Conservation (phyloP, 345 rosid species). For the Syzygium grande region DNA sequence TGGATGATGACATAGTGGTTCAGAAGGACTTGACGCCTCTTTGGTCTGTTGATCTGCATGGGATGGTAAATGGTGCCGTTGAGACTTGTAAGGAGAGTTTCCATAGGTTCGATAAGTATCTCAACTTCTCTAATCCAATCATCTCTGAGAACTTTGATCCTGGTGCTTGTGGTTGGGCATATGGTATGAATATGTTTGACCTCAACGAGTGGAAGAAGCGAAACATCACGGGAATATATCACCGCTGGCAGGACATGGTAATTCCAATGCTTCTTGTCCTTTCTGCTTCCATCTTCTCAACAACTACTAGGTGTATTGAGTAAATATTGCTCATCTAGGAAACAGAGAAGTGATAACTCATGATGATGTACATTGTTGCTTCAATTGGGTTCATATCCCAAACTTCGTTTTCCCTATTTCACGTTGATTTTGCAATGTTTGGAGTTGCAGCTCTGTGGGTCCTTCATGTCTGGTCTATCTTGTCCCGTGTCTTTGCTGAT, state of each 20-base stretch:
- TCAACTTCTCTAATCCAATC: conserved; percentile 87
- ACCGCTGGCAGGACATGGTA: conserved; percentile 96
- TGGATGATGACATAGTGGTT: conserved; percentile 22
- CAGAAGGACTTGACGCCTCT: conserved; percentile 21
- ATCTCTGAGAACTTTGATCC: conserved; percentile 66
- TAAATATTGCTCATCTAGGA: background rate
- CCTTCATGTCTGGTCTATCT: background rate
- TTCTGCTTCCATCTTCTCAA: background rate
- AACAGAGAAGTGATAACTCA: background rate
- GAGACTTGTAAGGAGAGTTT: conserved; percentile 18
- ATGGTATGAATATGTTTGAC: conserved; percentile 98
- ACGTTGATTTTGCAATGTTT: background rate
- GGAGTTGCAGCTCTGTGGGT: background rate
- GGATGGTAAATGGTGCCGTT: conserved; percentile 23
- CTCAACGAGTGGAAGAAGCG: conserved; percentile 81
- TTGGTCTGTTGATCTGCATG: conserved; percentile 17
- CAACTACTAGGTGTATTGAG: background rate
- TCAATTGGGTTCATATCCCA: background rate
- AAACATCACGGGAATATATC: conserved; percentile 89
- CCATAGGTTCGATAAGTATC: conserved; percentile 89
- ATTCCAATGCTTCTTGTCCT: background rate
- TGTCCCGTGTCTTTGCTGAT: background rate
- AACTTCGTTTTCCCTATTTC: background rate
- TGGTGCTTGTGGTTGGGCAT: conserved; percentile 96
- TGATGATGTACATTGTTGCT: background rate